phyloP scores from a whole-genome alignment of 2,329 filamentous ascomycete species.

The Sordariomycetes sp. region DNA sequence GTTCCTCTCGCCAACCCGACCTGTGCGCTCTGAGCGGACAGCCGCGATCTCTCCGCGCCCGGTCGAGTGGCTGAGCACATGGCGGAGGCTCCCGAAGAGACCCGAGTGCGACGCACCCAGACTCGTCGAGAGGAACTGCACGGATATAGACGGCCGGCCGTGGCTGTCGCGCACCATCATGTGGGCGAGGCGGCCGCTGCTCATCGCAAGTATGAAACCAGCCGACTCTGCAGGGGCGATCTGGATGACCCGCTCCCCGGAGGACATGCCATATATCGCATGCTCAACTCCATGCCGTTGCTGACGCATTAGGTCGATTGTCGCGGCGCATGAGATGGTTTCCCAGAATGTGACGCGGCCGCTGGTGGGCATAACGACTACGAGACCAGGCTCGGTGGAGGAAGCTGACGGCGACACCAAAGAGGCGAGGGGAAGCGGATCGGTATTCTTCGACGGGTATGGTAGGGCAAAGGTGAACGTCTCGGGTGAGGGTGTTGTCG shows the following conservation, averaged over 20 bases:
- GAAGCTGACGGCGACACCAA: slow-evolving; percentile 71
- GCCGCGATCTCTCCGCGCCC: slow-evolving; percentile 72
- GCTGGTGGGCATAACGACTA: slow-evolving; percentile 73
- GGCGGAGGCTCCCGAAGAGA: slow-evolving; percentile 72
- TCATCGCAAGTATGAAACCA: slow-evolving; percentile 78
- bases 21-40: slow-evolving; percentile 61
- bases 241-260: slow-evolving; percentile 66
- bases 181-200: slow-evolving; percentile 77
- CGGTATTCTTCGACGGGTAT: slow-evolving; percentile 55
- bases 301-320: slow-evolving; percentile 72
- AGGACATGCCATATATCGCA: slow-evolving; percentile 60
- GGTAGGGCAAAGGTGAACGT: slow-evolving; percentile 74
- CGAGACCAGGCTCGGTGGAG: slow-evolving; percentile 71
- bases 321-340: slow-evolving; percentile 80
- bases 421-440: slow-evolving; percentile 71
- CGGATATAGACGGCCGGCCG: slow-evolving; percentile 70
- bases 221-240: slow-evolving; percentile 76
- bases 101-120: slow-evolving; percentile 48
- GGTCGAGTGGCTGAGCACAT: slow-evolving; percentile 59
- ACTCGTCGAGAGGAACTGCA: slow-evolving; percentile 62
- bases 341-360: slow-evolving; percentile 94
- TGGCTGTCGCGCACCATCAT: slow-evolving; percentile 78
- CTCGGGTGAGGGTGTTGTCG: slow-evolving; percentile 57
- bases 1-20: slow-evolving; percentile 72
- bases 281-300: slow-evolving; percentile 73